A percentile compares a stretch with the other conserved stretches of the same genome.
Evolutionary conservation across 2,329 filamentous ascomycete genomes (phyloP).

Genomic region (Lecanosticta acicola): DNA sequence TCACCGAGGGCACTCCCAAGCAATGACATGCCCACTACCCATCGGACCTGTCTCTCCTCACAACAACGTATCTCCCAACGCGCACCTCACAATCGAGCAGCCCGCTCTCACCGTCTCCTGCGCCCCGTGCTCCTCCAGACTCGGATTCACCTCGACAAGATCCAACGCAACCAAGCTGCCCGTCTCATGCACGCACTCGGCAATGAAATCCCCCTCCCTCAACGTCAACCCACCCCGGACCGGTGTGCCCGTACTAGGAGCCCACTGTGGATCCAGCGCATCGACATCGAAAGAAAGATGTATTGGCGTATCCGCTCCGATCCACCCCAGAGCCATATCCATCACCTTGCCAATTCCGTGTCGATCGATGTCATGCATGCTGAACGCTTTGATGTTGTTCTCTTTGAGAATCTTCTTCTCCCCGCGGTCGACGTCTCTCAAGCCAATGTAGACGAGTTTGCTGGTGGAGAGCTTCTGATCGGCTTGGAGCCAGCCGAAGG

Average conservation of each 20-base stretch:
- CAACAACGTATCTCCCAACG: conserved; percentile 83
- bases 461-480: conserved; percentile 64
- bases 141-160: conserved; percentile 52
- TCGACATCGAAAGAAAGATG: conserved; percentile 97
- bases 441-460: conserved; percentile 94
- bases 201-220: conserved; percentile 94
- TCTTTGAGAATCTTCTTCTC: conserved; percentile 91
- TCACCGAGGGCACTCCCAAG: too few species aligned
- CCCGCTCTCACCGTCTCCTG: conserved; percentile 84
- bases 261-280: conserved; percentile 91
- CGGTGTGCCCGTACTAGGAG: conserved; percentile 89
- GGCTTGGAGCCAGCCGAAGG: conserved; percentile 83
- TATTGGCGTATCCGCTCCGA: conserved; percentile 89
- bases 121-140: conserved; percentile 54
- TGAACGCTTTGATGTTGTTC: conserved; percentile 89
- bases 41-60: too few species aligned
- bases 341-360: conserved; percentile 93
- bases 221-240: conserved; percentile 90
- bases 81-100: conserved; percentile 85
- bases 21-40: too few species aligned
- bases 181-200: conserved; percentile 57
- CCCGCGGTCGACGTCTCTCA: conserved; percentile 84
- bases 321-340: conserved; percentile 96
- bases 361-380: conserved; percentile 96
- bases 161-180: conserved; percentile 54